Conservation (phyloP, 2,329 filamentous ascomycete species). For the Penicillium paneum region DNA sequence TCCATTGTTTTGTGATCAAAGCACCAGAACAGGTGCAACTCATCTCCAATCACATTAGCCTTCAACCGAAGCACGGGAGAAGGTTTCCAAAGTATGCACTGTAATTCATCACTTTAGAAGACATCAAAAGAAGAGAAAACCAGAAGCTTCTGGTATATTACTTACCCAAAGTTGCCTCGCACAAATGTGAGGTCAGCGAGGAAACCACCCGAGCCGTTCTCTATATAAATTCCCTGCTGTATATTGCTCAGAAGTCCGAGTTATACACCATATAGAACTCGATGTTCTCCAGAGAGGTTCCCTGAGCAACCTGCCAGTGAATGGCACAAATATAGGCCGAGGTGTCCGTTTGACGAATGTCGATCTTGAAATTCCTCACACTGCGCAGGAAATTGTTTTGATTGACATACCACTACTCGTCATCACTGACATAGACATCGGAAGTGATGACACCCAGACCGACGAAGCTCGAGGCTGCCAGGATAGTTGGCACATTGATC, state of each 20-base stretch:
- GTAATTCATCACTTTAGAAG: too few relatives aligned
- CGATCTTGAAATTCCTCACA: slow-evolving; percentile 25
- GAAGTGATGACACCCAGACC: slow-evolving; percentile 23
- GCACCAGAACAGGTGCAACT: background rate
- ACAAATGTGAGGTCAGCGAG: slow-evolving; percentile 58
- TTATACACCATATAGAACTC: slow-evolving; percentile 63
- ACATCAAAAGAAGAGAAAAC: too few relatives aligned
- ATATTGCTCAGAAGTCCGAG: slow-evolving; percentile 27
- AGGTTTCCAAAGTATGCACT: too few relatives aligned
- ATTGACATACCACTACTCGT: slow-evolving; percentile 17
- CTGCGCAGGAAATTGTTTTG: slow-evolving; percentile 24
- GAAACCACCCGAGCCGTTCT: slow-evolving; percentile 53
- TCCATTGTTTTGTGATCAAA: background rate
- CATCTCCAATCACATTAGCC: background rate
- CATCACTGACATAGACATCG: slow-evolving; percentile 19
- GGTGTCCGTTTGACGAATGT: slow-evolving; percentile 33
- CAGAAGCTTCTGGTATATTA: too few relatives aligned
- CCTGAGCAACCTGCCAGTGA: slow-evolving; percentile 74
- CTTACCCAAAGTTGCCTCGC: slow-evolving; percentile 56
- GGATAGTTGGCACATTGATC: too few relatives aligned
- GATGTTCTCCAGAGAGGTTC: slow-evolving; percentile 69
- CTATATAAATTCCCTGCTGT: slow-evolving; percentile 29
- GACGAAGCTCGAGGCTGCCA: slow-evolving; percentile 22
- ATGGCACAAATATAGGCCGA: slow-evolving; percentile 49
- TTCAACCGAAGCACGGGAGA: background rate